A percentile compares a stretch with the other conserved stretches of the same genome.
Evolutionary conservation across 805 yeast genomes (phyloP).

Genomic region (Metschnikowia matae): DNA sequence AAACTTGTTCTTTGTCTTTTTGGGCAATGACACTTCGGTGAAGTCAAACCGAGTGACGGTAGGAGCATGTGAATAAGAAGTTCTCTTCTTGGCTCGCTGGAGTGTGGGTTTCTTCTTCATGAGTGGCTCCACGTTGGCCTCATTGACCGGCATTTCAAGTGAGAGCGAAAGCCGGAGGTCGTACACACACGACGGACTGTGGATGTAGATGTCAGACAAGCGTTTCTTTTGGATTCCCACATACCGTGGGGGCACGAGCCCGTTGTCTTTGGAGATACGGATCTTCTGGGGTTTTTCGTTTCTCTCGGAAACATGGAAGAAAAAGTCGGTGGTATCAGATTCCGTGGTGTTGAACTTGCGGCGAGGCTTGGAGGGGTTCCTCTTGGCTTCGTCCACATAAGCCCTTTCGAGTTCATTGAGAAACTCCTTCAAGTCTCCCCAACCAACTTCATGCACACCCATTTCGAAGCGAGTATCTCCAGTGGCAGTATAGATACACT

Average conservation of each 20-base stretch:
- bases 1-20: slow-evolving; percentile 29
- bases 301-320: slow-evolving; percentile 58
- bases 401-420: slow-evolving; percentile 51
- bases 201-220: slow-evolving; percentile 66
- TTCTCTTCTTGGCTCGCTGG: slow-evolving; percentile 68
- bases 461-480: slow-evolving; percentile 57
- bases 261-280: slow-evolving; percentile 61
- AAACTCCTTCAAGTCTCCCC: slow-evolving; percentile 51
- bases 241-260: slow-evolving; percentile 59
- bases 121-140: slow-evolving; percentile 49
- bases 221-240: slow-evolving; percentile 71
- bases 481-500: slow-evolving; percentile 55
- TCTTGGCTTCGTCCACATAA: slow-evolving; percentile 40
- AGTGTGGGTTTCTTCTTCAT: slow-evolving; percentile 50
- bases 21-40: slow-evolving; percentile 51
- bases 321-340: slow-evolving; percentile 58
- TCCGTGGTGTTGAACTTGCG: slow-evolving; percentile 58
- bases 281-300: slow-evolving; percentile 62
- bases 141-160: slow-evolving; percentile 69
- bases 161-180: slow-evolving; percentile 76
- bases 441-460: slow-evolving; percentile 62
- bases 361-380: slow-evolving; percentile 29
- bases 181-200: slow-evolving; percentile 70
- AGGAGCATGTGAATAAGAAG: slow-evolving; percentile 66
- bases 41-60: slow-evolving; percentile 71